phyloP scores from a whole-genome alignment of 768 basidiomycete species.

The Sarcodon aspratus region DNA sequence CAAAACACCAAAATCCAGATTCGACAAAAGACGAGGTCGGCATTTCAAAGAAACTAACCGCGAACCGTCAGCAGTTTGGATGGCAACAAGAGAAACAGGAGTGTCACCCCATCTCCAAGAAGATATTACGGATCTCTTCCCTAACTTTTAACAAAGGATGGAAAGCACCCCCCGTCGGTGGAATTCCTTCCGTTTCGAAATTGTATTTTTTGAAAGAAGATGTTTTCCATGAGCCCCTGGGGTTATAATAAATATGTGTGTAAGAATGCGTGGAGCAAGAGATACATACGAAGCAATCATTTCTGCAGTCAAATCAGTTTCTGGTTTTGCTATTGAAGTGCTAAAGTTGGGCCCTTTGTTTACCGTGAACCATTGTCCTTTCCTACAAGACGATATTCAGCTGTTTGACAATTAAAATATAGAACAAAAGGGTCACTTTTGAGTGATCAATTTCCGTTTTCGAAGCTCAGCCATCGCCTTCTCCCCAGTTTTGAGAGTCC shows the following conservation, averaged over 20 bases:
- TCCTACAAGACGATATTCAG: constrained; percentile 35
- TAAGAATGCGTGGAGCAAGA: not conserved
- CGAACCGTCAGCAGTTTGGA: not conserved
- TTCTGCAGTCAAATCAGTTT: constrained; percentile 93
- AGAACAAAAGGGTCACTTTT: constrained; percentile 41
- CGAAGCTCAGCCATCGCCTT: constrained; percentile 77
- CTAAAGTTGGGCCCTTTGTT: constrained; percentile 79
- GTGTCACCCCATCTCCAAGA: constrained; percentile 96
- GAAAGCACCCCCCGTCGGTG: constrained; percentile 81
- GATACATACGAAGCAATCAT: constrained; percentile 79
- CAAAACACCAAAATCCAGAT: constrained; percentile 99
- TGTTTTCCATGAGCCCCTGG: constrained; percentile 89
- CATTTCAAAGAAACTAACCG: constrained; percentile 90
- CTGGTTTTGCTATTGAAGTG: constrained; percentile 83
- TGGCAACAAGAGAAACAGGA: not conserved
- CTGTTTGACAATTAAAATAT: not conserved
- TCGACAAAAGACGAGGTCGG: constrained; percentile 93
- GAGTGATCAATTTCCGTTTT: constrained; percentile 81
- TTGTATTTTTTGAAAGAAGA: constrained; percentile 97
- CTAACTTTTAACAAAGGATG: constrained; percentile 96
- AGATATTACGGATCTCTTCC: constrained; percentile 95
- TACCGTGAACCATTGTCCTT: constrained; percentile 91
- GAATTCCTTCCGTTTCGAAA: constrained; percentile 91
- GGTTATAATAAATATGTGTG: constrained; percentile 4
- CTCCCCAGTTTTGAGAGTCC: constrained; percentile 65